phyloP scores from a whole-genome alignment of 495 filamentous ascomycete genomes.

The Pseudevernia furfuracea region DNA sequence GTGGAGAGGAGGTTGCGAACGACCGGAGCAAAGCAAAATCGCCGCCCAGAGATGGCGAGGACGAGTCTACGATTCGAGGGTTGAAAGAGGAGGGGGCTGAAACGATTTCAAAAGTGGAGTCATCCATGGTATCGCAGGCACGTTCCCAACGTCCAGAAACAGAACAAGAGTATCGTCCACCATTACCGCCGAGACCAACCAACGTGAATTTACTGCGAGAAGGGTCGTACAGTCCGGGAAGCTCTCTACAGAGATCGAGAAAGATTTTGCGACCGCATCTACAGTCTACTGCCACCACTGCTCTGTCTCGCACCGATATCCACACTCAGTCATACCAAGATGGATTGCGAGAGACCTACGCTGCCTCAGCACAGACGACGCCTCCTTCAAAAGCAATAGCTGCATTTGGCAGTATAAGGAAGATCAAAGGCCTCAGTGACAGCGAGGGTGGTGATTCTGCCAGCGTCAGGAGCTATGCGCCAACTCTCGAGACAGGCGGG shows the following conservation, averaged over 20 bases:
- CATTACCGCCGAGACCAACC: constrained; percentile 61
- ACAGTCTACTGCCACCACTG: constrained; percentile 72
- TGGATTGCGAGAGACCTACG: constrained; percentile 52
- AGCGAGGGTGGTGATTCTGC: constrained; percentile 70
- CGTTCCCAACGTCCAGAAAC: background rate
- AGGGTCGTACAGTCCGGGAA: constrained; percentile 29
- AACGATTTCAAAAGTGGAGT: background rate
- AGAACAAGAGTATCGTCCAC: constrained; percentile 28
- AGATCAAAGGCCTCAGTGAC: constrained; percentile 39
- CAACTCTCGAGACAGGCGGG: constrained; percentile 61
- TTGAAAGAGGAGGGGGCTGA: background rate
- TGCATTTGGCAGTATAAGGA: constrained; percentile 39
- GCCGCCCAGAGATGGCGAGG: background rate
- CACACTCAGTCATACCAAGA: constrained; percentile 64
- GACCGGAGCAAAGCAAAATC: background rate
- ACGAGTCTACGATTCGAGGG: constrained; percentile 6
- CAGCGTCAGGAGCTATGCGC: constrained; percentile 76
- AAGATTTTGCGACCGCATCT: constrained; percentile 38
- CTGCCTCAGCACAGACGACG: constrained; percentile 39
- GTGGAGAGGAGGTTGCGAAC: background rate
- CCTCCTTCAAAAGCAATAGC: constrained; percentile 33
- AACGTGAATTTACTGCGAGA: constrained; percentile 39
- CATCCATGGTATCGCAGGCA: background rate
- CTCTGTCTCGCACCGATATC: constrained; percentile 70
- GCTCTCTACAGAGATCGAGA: constrained; percentile 25